Base-by-base conservation (phyloP, 2,329 filamentous ascomycete genomes). In the Clonostachys chloroleuca region DNA sequence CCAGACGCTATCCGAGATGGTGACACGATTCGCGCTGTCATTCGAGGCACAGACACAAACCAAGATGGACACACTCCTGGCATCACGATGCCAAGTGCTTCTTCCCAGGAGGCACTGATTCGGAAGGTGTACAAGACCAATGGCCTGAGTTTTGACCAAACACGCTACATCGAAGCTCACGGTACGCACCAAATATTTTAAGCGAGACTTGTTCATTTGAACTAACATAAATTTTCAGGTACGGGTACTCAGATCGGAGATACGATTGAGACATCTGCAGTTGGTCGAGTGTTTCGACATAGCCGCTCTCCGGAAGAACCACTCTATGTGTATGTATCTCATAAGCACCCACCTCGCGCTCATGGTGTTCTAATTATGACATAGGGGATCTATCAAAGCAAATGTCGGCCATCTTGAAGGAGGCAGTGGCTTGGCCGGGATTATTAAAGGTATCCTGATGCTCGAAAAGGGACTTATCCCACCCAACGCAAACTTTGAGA, bases 241-340 rank as follows among this genome's bases (percentile, higher is more conserved):
- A 80, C 75, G 0, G 76, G 75, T 12, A 80, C 77, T 0, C 64
- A 65, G 13, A 70, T 68, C 4, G 73, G 75, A 5, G 72, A 74
- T 48, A 53, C 59, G 10, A 63, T 64, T 41, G 70, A 73, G 50
- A 53, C 63, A 2, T 56, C 58, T 20, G 69, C 68, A 4, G 57
- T 72, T 7, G 59, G 44, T 14, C n/a, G 14, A 9, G 44, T 33
- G n/a, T 45, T 45, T 17, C n/a, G 35, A 7, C 17, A 18, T 10
- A n/a, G 62, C 1, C 51, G 16, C 9, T 36, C 14, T 14, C 13
- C 39, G 2, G 37, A 40, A 18, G 47, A 44, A 7, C 41, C 24
- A 8, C 42, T n/a, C 12, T 34, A 35, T 20, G 34, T 45, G 39
- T 39, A 40, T 8, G 43, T 44, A n/a, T 18, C 36, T 39, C 7